Conservation (phyloP, 306 rosid species). For the Castanea sativa region DNA sequence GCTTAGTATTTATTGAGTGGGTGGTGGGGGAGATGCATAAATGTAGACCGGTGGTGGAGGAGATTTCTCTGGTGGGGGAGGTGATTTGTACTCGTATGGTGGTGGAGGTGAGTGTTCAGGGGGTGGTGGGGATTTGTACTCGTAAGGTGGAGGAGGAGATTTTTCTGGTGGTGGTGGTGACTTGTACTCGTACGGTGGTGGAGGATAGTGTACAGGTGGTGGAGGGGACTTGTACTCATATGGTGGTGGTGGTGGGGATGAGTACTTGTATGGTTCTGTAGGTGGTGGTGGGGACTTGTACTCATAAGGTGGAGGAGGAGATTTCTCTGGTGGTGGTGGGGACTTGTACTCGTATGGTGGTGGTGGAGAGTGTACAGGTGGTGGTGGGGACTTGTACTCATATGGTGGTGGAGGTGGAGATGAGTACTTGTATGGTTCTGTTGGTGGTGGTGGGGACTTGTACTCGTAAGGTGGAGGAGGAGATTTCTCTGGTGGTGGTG, state of each 20-base stretch:
- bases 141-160: conserved; percentile 44
- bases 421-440: background rate
- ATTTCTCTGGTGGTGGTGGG: conserved; percentile 55
- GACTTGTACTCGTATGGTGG: conserved; percentile 49
- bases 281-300: conserved; percentile 72
- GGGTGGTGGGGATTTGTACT: conserved; percentile 31
- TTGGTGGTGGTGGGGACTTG: conserved; percentile 46
- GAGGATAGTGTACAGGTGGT: conserved; percentile 33
- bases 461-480: conserved; percentile 38
- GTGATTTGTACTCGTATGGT: conserved; percentile 42
- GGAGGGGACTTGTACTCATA: conserved; percentile 31
- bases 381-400: conserved; percentile 46
- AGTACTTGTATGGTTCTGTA: background rate
- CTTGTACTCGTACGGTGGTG: conserved; percentile 42
- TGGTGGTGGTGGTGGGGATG: conserved; percentile 22
- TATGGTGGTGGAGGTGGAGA: conserved; percentile 41
- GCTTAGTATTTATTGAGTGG: conserved; percentile 47
- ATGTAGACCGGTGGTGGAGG: conserved; percentile 54
- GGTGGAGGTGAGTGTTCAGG: conserved; percentile 41
- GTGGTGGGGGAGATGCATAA: conserved; percentile 67
- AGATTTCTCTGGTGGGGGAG: conserved; percentile 45
- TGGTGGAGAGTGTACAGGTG: conserved; percentile 27
- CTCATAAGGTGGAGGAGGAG: conserved; percentile 38
- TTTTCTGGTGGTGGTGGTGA: conserved; percentile 51
- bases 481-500: conserved; percentile 32